Base-by-base conservation (phyloP, 176 grass and related monocot genomes). In the Oryza australiensis region DNA sequence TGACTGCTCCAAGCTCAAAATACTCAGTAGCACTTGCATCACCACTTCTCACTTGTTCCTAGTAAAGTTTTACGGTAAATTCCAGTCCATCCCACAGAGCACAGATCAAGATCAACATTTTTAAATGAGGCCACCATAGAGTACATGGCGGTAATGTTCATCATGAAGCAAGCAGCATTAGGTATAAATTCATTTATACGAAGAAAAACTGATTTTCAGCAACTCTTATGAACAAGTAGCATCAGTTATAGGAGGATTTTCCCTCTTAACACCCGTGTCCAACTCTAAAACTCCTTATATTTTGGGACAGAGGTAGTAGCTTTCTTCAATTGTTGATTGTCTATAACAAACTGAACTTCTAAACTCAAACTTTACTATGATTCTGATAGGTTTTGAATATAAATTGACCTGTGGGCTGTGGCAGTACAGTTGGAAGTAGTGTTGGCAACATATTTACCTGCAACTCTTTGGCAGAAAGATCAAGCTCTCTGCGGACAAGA, bases 1-100 rank as follows among this genome's bases (percentile, higher is more conserved):
- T 99, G 18, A 99, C 96, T 41, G 96, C 96, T 87, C 96, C 96
- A 62, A 99, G 93, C 73, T 99, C 96, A 80, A 99, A 99, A 64
- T 87, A 94, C 60, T 95, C 96, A 0, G 96, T 99, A 18, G 92
- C 93, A 62, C 88, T 85, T 80, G 82, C 96, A 86, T 99, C 95
- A 24, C 95, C 96, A 83, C 96, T 99, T 78, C 96, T 90, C 45
- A 99, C 93, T 95, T 95, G 93, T 83, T 99, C 96, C 96, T 98
- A 70, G 14, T 67, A 82, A 70, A 77, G 26, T 35, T 66, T 48
- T 59, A 27, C 68, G 62, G 5, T 30, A 41, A 9, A 20, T 12
- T 35, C 70, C 33, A 90, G 35, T 7, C 6, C 49, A 33, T 30
- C 22, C 53, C 62, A 30, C 24, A 88, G 3, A 26, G 18, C 28